Base-by-base conservation (phyloP, 305 asterid species). In the Rubia peregrina region DNA sequence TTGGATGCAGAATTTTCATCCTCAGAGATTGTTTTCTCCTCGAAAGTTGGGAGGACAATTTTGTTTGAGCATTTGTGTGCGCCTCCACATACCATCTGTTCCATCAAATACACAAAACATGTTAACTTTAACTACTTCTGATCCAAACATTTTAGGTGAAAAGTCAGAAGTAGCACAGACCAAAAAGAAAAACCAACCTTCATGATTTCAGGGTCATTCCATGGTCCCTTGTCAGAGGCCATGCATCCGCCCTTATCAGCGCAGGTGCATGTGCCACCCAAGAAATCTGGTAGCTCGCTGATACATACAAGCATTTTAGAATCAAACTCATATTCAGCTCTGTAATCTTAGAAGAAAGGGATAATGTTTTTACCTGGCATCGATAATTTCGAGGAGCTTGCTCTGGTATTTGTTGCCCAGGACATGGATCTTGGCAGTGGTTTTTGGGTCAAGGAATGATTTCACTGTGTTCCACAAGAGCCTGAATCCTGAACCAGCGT, bases 401-500 rank as follows among this genome's bases (percentile, higher is more conserved):
- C 95, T 87, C 81, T 94, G 99, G 80, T 77, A 94, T 77, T 94
- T 94, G 86, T 88, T 90, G 56, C 96, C 86, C 61, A 94, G 81
- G 72, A 94, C 99, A 72, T 94, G 83, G 70, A 94, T 94, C 87
- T 94, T 94, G 46, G 96, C 82, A 0, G 99, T 94, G 77, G 98
- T 94, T 79, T 94, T 94, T 7, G 99, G 98, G 84, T 94, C 97
- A 68, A 94, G 98, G 80, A 94, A 94, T 44, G 97, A 88, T 82
- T 94, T 94, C 66, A 94, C 89, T 0, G 96, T 91, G 89, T 87
- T 89, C 99, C 99, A 94, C 85, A 91, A 81, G 72, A 94, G 88
- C 91, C 99, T 84, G 76, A 91, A 94, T 64, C 99, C 99, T 5
- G 96, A 89, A 40, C 99, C 99, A 10, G 98, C 99, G 41, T 94